phyloP scores from a whole-genome alignment of 2,329 filamentous ascomycete species.

The Cladosporium sp. region DNA sequence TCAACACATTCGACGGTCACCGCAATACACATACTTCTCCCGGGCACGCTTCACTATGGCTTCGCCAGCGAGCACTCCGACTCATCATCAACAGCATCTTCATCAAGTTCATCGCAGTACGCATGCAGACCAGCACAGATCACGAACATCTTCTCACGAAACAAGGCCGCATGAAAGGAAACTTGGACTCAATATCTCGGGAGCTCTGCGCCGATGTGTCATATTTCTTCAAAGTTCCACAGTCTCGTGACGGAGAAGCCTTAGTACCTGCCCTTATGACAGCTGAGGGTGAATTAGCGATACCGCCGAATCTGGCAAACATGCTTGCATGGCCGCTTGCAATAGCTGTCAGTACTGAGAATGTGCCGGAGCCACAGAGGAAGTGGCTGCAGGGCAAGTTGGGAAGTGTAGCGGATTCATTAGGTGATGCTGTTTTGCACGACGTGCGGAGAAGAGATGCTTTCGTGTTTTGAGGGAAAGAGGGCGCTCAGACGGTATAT shows the following conservation, averaged over 20 bases:
- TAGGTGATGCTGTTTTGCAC: conserved; percentile 12
- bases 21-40: conserved; percentile 24
- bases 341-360: conserved; percentile 20
- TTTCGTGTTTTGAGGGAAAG: conserved; percentile 14
- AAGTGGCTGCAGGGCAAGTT: conserved; percentile 16
- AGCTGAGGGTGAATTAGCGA: background rate
- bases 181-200: conserved; percentile 15
- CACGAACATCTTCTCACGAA: conserved; percentile 4
- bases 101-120: conserved; percentile 14
- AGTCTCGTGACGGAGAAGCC: background rate
- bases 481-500: background rate
- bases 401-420: conserved; percentile 7
- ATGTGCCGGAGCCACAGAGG: conserved; percentile 17
- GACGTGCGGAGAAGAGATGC: conserved; percentile 7
- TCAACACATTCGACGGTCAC: background rate
- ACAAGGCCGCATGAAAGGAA: conserved; percentile 10
- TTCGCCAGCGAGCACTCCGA: conserved; percentile 29
- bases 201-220: conserved; percentile 19
- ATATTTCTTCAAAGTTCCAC: conserved; percentile 7
- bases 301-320: conserved; percentile 13
- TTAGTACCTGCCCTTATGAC: background rate
- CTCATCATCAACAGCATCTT: conserved; percentile 30
- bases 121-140: conserved; percentile 12
- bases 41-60: conserved; percentile 31
- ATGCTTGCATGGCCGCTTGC: conserved; percentile 20